phyloP scores from a whole-genome alignment of 108 stramenopile genomes.

The Chaetoceros muelleri region DNA sequence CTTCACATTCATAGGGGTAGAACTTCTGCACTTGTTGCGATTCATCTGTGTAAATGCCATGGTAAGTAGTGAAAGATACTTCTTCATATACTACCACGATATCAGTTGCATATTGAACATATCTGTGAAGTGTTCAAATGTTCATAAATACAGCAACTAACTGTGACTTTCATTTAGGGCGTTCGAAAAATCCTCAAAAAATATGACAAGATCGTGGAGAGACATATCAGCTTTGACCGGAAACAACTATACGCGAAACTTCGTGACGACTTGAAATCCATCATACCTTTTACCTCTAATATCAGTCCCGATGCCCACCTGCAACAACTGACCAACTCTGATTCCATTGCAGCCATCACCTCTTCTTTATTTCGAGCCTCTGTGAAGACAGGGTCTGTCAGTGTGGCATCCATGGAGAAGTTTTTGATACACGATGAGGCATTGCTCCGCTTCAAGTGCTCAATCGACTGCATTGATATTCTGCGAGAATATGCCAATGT shows the following conservation, averaged over 20 bases:
- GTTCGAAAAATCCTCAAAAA: conserved; percentile 65
- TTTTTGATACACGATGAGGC: conserved; percentile 15
- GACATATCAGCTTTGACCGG: background rate
- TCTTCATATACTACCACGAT: conserved; percentile 62
- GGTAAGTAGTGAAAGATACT: conserved; percentile 70
- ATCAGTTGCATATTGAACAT: conserved; percentile 76
- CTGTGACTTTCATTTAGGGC: conserved; percentile 6
- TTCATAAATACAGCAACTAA: no score
- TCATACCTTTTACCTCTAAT: background rate
- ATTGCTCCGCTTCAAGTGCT: conserved; percentile 32
- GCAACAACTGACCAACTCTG: conserved; percentile 30
- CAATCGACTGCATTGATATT: conserved; percentile 29
- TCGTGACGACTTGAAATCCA: background rate
- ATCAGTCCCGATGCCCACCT: conserved; percentile 20
- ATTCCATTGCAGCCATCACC: conserved; percentile 33
- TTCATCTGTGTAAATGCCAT: conserved; percentile 74
- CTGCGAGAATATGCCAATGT: conserved; percentile 28
- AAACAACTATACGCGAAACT: background rate
- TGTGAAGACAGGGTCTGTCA: background rate
- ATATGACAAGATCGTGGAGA: conserved; percentile 31
- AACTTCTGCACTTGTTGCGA: conserved; percentile 69
- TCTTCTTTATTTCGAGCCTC: conserved; percentile 32
- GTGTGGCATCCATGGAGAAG: conserved; percentile 5
- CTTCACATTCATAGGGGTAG: conserved; percentile 63
- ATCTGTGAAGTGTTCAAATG: no score